phyloP scores from a whole-genome alignment of 208 protist genomes.

The Trypanosoma lewisi region DNA sequence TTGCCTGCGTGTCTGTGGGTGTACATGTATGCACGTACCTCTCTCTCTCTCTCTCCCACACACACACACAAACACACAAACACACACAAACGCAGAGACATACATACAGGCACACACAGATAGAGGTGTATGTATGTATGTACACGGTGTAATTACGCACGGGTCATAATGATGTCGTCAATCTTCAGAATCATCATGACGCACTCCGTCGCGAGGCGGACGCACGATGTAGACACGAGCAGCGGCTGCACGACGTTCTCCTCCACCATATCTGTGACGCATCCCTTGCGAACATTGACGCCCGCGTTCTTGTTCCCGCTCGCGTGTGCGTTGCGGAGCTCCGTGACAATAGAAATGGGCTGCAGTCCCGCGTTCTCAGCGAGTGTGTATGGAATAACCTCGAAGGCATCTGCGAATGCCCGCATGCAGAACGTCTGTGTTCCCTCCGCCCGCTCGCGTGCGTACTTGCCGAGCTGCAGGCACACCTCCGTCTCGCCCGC shows the following conservation, averaged over 20 bases:
- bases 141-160: conserved; percentile 47
- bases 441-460: conserved; percentile 84
- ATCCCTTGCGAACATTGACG: conserved; percentile 96
- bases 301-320: conserved; percentile 88
- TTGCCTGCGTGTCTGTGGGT: too few relatives aligned
- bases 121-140: background rate
- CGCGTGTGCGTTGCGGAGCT: conserved; percentile 95
- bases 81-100: conserved; percentile 3
- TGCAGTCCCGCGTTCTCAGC: conserved; percentile 99
- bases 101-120: background rate
- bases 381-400: conserved; percentile 98
- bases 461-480: conserved; percentile 88
- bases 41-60: too few relatives aligned
- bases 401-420: conserved; percentile 97
- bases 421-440: conserved; percentile 93
- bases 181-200: conserved; percentile 99
- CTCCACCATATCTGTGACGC: conserved; percentile 97
- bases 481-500: conserved; percentile 97
- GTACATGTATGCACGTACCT: too few relatives aligned
- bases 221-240: conserved; percentile 93
- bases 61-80: too few relatives aligned
- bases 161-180: conserved; percentile 88
- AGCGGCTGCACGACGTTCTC: conserved; percentile 99
- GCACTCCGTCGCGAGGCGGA: conserved; percentile 98
- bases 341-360: conserved; percentile 98